A percentile compares a stretch with the other conserved stretches of the same genome.
phyloP scores from a whole-genome alignment of 257 asterid species.

The Eustoma russellianum region DNA sequence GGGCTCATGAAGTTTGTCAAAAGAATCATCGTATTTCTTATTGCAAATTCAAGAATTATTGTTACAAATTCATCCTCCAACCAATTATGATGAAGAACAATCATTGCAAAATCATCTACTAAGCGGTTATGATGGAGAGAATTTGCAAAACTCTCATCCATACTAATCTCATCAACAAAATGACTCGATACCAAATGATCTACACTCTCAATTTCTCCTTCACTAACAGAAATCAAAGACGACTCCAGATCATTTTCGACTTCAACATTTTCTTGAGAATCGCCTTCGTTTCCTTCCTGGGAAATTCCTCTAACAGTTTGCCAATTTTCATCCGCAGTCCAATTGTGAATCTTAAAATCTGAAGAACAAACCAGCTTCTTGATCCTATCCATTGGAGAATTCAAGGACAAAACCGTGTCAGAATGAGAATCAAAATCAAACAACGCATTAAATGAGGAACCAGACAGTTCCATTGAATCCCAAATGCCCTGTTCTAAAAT shows the following conservation, averaged over 20 bases:
- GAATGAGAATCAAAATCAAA: constrained; percentile 1
- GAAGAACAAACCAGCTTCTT: constrained; percentile 21
- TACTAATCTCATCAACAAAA: constrained; percentile 4
- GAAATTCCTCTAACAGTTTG: constrained; percentile 39
- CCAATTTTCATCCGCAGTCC: constrained; percentile 61
- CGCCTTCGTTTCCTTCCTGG: constrained; percentile 18
- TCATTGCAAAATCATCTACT: constrained; percentile 13
- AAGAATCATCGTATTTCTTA: constrained; percentile 4
- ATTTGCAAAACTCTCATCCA: constrained; percentile 6
- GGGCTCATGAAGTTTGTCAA: constrained; percentile 3
- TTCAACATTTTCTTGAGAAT: neutral
- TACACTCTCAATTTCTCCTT: constrained; percentile 15
- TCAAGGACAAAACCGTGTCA: constrained; percentile 1
- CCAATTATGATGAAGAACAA: no score
- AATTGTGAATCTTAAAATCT: constrained; percentile 14
- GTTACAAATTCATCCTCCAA: neutral
- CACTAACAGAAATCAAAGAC: constrained; percentile 7
- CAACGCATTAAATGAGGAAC: constrained; percentile 8
- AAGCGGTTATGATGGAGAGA: constrained; percentile 3
- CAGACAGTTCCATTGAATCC: constrained; percentile 46
- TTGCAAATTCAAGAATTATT: constrained; percentile 9
- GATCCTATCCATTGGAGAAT: constrained; percentile 39
- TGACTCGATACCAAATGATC: constrained; percentile 21
- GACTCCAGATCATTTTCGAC: constrained; percentile 10
- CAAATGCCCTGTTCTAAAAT: constrained; percentile 59